Evolutionary conservation across 768 basidiomycete species (phyloP).

Genomic region (Mycena kentingensis): DNA sequence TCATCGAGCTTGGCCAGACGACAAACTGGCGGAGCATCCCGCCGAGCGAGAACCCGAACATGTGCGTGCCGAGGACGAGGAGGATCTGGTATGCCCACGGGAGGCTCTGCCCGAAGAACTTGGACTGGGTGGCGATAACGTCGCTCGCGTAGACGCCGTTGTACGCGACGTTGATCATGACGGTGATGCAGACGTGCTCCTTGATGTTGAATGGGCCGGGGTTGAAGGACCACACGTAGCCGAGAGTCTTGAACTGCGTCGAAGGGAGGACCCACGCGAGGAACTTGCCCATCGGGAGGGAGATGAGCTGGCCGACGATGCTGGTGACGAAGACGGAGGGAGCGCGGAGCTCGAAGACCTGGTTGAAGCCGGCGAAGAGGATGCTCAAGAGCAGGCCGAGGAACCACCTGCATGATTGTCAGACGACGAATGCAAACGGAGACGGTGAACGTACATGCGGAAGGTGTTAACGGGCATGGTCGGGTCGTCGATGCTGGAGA

Average conservation of each 20-base stretch:
- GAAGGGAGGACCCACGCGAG: conserved; percentile 68
- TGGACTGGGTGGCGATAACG: conserved; percentile 61
- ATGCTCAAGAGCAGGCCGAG: conserved; percentile 65
- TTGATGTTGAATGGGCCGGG: conserved; percentile 89
- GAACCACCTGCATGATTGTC: conserved; percentile 53
- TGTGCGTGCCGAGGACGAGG: conserved; percentile 62
- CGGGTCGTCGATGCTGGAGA: conserved; percentile 83
- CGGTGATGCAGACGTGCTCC: conserved; percentile 83
- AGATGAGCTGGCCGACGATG: conserved; percentile 71
- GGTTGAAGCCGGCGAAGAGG: conserved; percentile 59
- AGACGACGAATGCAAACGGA: neutral
- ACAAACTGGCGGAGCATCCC: conserved; percentile 78
- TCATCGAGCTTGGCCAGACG: conserved; percentile 84
- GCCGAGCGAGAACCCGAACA: conserved; percentile 70
- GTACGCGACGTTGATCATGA: conserved; percentile 75
- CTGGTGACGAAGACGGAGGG: conserved; percentile 65
- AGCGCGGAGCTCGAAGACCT: conserved; percentile 60
- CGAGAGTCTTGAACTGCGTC: conserved; percentile 63
- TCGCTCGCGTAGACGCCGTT: conserved; percentile 68
- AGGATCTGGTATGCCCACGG: conserved; percentile 62
- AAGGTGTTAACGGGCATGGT: conserved; percentile 80
- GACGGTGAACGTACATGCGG: conserved; percentile 51
- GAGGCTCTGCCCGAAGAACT: conserved; percentile 61
- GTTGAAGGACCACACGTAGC: conserved; percentile 73
- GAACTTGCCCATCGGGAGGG: conserved; percentile 72